Base-by-base conservation (phyloP, 306 rosid genomes). In the Trifolium subterraneum region DNA sequence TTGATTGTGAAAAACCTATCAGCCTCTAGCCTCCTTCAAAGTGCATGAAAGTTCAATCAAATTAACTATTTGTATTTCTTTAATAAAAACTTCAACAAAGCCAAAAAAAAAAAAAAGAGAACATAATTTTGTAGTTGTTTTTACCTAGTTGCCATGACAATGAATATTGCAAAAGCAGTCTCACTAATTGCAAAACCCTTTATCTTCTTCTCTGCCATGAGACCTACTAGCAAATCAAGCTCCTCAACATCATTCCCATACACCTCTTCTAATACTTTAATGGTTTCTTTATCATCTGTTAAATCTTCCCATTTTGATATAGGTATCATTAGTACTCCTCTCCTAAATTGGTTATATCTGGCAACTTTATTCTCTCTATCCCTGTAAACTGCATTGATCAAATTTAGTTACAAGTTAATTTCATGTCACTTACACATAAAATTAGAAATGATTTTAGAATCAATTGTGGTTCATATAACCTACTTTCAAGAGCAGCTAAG, bases 181-280 rank as follows among this genome's bases (percentile, higher is more conserved):
- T 88, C 90, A 5, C 90, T 84, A 20, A 88, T 88, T 11, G 90
- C 93, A 74, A 88, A 88, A 1, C 90, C 90, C 35, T 78, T 84
- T 31, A 88, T 88, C 80, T 88, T 88, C 70, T 84, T 88, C 82
- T 86, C 90, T 1, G 93, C 90, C 88, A 88, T 84, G 38, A 84
- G 87, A 18, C 93, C 93, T n/a, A 88, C 90, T 1, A 80, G 72
- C 1, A 76, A 8, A 77, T 86, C 93, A 20, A 88, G 86, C 72
- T 80, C 64, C 29, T 88, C 93, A 83, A 88, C 89, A 67, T 88
- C 87, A 71, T 76, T 79, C 4, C 86, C 87, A 11, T 88, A 88
- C 10, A 88, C 85, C 22, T 88, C 89, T 16, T 73, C 51, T 9
- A 88, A 60, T 4, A 55, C 81, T 59, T 76, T 7, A 64, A 86